Evolutionary conservation across 768 basidiomycete species (phyloP).

Genomic region (Heimioporus sp.): DNA sequence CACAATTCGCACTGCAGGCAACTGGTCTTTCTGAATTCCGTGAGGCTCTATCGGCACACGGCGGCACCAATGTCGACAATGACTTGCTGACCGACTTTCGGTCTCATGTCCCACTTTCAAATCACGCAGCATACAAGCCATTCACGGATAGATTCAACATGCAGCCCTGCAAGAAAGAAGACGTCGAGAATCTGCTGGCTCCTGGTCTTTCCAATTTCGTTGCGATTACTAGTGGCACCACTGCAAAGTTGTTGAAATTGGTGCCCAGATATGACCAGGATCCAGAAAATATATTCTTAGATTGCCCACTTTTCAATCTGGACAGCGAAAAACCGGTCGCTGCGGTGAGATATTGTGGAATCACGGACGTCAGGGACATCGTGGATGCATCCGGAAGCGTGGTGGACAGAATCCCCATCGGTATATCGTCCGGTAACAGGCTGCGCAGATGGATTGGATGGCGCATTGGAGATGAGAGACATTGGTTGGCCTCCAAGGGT

Average conservation of each 20-base stretch:
- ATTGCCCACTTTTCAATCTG: neutral
- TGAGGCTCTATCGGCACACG: neutral
- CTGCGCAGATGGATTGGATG: conserved; percentile 10
- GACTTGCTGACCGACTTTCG: neutral
- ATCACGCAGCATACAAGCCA: neutral
- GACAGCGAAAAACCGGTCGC: neutral
- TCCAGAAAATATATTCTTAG: no score
- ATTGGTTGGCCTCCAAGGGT: neutral
- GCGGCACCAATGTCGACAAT: neutral
- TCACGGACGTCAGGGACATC: neutral
- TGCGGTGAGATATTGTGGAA: neutral
- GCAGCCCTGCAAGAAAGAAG: conserved; percentile 5
- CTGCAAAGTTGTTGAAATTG: neutral
- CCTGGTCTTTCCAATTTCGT: neutral
- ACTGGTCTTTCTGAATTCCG: neutral
- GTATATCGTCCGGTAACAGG: neutral
- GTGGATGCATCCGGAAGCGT: neutral
- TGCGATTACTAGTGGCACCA: neutral
- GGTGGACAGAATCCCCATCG: conserved; percentile 8
- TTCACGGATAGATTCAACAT: conserved; percentile 2
- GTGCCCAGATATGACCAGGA: no score
- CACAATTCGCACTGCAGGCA: neutral
- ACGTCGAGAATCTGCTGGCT: conserved; percentile 2
- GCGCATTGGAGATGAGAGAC: conserved; percentile 8
- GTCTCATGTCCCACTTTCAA: conserved; percentile 2